These are phyloP conservation scores for Xylariaceae sp. DNA, from an alignment of 2,329 filamentous ascomycete genomes.

Conservation along the genomic window DNA sequence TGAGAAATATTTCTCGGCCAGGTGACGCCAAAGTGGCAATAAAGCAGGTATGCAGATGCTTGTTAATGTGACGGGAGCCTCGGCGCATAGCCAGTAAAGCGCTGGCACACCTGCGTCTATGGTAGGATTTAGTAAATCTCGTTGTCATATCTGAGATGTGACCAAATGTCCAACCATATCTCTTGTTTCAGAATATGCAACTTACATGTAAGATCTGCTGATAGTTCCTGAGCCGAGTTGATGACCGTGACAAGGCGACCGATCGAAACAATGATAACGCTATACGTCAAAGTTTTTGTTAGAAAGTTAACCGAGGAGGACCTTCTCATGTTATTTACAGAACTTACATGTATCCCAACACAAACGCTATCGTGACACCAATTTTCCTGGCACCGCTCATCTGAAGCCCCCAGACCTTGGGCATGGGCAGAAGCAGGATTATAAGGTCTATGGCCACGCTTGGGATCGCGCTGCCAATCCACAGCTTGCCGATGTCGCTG, in stretches of 20 bases:
- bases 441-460: conserved; percentile 18
- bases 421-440: conserved; percentile 17
- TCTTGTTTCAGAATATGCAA: background rate
- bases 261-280: conserved; percentile 14
- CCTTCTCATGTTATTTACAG: background rate
- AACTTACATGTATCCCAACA: conserved; percentile 15
- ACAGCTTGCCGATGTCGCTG: background rate
- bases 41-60: conserved; percentile 12
- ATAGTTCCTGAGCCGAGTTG: conserved; percentile 4
- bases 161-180: background rate
- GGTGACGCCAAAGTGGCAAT: conserved; percentile 3
- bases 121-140: too few species aligned
- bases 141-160: too few species aligned
- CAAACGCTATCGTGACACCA: conserved; percentile 12
- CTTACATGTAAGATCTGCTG: conserved; percentile 13
- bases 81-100: conserved; percentile 9
- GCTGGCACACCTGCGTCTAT: conserved; percentile 5
- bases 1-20: background rate
- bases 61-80: conserved; percentile 7
- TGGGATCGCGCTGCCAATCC: conserved; percentile 11
- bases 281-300: background rate
- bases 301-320: background rate
- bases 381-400: conserved; percentile 8
- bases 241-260: conserved; percentile 13
- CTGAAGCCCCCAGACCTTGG: conserved; percentile 16